Base-by-base conservation (phyloP, 495 filamentous ascomycete species). In the Aspergillus nidulans region DNA sequence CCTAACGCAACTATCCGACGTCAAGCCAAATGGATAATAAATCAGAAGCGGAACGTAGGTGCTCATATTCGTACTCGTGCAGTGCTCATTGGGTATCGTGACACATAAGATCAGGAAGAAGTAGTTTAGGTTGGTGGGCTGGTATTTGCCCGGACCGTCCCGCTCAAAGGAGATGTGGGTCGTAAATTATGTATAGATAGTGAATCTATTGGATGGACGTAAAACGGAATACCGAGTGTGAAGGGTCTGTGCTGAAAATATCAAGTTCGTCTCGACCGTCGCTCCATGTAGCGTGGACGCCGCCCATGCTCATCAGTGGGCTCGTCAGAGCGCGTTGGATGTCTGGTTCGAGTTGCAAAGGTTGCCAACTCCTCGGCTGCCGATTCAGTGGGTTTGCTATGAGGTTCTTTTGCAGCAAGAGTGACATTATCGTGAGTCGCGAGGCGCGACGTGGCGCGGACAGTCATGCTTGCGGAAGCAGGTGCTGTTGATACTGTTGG, bases 271-370 rank as follows among this genome's bases (percentile, higher is more conserved):
- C 71, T 65, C 53, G 70, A 61, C 13, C 69, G 65, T 21, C 74
- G 68, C 19, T 72, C 65, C 61, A 73, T 66, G 51, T 75, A 73
- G n/a, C 74, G 51, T 2, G 71, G 69, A 30, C 67, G 62, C 20
- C 72, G 68, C 18, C 48, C 56, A 38, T 59, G 49, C 32, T 62
- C 49, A 25, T 65, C 63, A 30, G 36, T 45, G 0, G 25, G 34
- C 24, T 66, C 63, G 32, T 58, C 32, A 28, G 56, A 16, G 36
- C 63, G 28, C 45, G 55, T 42, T 51, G 61, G 34, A 18, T 56
- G 36, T 28, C 55, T 56, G 18, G 42, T 43, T 44, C 52, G 53
- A 21, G 55, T 50, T 28, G 60, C 62, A 34, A 63, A 61, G 24
- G 55, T 50, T 24, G 60, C 62, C 28, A 61, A 61, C 18, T 63